Base-by-base conservation (phyloP, 2,329 filamentous ascomycete genomes). In the Laburnicola sp. region DNA sequence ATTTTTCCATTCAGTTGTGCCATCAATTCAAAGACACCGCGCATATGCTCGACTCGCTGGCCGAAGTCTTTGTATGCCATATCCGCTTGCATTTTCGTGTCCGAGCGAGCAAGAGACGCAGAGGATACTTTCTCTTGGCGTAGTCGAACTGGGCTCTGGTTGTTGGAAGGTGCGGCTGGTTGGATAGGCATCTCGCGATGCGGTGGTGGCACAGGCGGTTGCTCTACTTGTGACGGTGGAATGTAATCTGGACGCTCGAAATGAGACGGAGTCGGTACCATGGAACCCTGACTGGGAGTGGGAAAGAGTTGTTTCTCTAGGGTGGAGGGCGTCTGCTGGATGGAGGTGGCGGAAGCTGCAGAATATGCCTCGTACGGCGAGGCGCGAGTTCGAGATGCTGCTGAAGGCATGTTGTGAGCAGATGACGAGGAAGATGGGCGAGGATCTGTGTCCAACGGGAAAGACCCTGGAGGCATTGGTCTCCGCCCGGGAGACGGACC, bases 1-100 rank as follows among this genome's bases (percentile, higher is more conserved):
- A 91, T 69, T 0, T 89, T 85, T 56, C 83, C 85, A 27, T 86
- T 78, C 28, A 86, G 82, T 69, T 96, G 89, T 0, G 91, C 86
- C 50, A 92, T 89, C 37, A 93, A 73, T 32, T 85, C 80, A 66
- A 96, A 95, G 2, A 94, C 79, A 57, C 87, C 85, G 54, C 84
- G 86, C 61, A 94, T 82, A 66, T 92, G 88, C 21, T 81, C 82
- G 2, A 89, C 88, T 25, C 91, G 86, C 4, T 76, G 69, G 3
- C 84, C 82, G 67, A 96, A 96, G 9, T 86, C 82, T 6, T 80
- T 74, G 43, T 92, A 79, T 0, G 90, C 86, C 5, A 60, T 40
- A 41, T 74, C 69, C 5, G 62, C 68, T 26, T 68, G 60, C 16
- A 65, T 50, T 44, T 51, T 66, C 2, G 69, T 71, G 41, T 72